Conservation (phyloP, 2,329 filamentous ascomycete genomes). For the Neofusicoccum parvum region DNA sequence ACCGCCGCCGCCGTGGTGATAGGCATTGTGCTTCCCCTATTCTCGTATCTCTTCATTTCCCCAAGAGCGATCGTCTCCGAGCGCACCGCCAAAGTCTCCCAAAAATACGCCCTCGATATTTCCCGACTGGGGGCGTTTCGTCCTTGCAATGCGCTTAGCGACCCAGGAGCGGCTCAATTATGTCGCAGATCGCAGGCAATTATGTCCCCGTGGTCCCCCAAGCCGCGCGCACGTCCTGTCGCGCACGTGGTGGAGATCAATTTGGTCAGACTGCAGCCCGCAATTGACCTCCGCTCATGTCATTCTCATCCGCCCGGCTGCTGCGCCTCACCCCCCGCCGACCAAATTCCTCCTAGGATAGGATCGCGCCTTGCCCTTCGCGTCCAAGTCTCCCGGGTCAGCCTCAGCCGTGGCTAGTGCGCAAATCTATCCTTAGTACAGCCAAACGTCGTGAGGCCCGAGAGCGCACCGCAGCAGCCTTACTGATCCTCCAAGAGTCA, state of each 20-base stretch:
- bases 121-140: slow-evolving; percentile 14
- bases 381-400: slow-evolving; percentile 13
- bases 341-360: slow-evolving; percentile 4
- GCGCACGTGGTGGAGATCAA: slow-evolving; percentile 17
- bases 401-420: slow-evolving; percentile 22
- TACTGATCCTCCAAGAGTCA: slow-evolving; percentile 19
- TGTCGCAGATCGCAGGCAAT: slow-evolving; percentile 1
- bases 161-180: slow-evolving; percentile 6
- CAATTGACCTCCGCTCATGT: slow-evolving; percentile 18
- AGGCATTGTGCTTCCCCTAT: slow-evolving; percentile 14
- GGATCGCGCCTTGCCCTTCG: slow-evolving; percentile 7
- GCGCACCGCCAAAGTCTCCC: slow-evolving; percentile 8
- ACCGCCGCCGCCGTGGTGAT: not conserved
- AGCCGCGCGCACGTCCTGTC: slow-evolving; percentile 2
- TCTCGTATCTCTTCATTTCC: slow-evolving; percentile 19
- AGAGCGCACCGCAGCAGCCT: slow-evolving; percentile 17
- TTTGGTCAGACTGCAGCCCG: not conserved
- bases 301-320: slow-evolving; percentile 16
- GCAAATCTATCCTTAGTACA: slow-evolving; percentile 20
- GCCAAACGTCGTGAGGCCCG: slow-evolving; percentile 5
- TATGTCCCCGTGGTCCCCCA: not conserved
- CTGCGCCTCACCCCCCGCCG: slow-evolving; percentile 17
- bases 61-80: slow-evolving; percentile 3
- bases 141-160: not conserved
- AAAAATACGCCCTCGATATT: slow-evolving; percentile 12